Evolutionary conservation across 768 basidiomycete genomes (phyloP), one percentile per base, ranked within the genome.

Genomic region (Xerocomellus intermedius): DNA sequence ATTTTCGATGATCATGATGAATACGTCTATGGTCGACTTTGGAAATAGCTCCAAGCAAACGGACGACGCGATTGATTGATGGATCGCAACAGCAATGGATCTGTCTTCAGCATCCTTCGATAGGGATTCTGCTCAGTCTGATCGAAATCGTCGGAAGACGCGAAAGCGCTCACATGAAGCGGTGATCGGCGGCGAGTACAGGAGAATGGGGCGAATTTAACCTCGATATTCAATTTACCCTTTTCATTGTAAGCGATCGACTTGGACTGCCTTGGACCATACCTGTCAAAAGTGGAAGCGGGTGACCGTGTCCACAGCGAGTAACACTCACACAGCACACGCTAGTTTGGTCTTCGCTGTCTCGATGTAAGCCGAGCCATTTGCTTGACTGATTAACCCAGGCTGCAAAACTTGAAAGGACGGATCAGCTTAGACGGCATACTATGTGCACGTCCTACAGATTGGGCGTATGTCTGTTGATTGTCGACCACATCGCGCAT

Each of bases 281-380:
- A 93, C 24, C 90, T 91, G 57, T 21, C 30, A 38, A 48, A 52
- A 17, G 55, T 54, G n/a, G 52, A 58, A 47, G 50, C 39, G 30
- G 12, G 28, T 21, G 17, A n/a, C 7, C 6, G n/a, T 26, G 38
- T 46, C 35, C 48, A 56, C 47, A 53, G 22, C 12, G 3, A 43
- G 24, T 3, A 26, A 19, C 28, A 81, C 89, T 65, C 63, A 98
- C 95, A 98, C 91, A 39, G 97, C 94, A 69, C 94, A 97, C 5
- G 94, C 94, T 59, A 99, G 85, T 75, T 99, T 99, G 0, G 91
- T 91, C 52, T 81, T 81, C 53, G 90, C 89, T 1, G 88, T 89
- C 74, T 99, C 97, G 62, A 99, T 90, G 68, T 98, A 99, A 12
- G 94, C 94, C 17, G 94, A 97, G 2, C 97, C 97, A 66, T 94